phyloP scores from a whole-genome alignment of 1,139 yeast genomes.

The Suhomyces anneliseae region DNA sequence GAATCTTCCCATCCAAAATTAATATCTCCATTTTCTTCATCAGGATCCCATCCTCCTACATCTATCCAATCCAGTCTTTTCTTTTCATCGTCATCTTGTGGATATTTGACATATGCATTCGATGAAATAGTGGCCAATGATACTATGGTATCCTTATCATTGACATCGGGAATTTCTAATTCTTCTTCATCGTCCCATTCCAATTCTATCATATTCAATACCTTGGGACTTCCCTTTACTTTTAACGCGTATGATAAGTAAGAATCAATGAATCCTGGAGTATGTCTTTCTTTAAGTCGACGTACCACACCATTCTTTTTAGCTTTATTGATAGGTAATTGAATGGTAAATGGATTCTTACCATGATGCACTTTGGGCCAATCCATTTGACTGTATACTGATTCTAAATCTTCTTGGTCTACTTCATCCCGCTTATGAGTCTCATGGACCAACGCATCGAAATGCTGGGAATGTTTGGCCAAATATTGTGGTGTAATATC shows the following conservation, averaged over 20 bases:
- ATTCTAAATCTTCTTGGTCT: slow-evolving; percentile 23
- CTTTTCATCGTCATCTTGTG: slow-evolving; percentile 60
- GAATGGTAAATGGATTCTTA: slow-evolving; percentile 46
- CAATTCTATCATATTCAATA: slow-evolving; percentile 42
- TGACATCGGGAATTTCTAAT: slow-evolving; percentile 66
- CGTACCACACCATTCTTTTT: slow-evolving; percentile 28
- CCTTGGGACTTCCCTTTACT: slow-evolving; percentile 43
- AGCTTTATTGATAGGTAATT: slow-evolving; percentile 28
- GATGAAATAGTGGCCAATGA: slow-evolving; percentile 84
- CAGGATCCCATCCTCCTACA: slow-evolving; percentile 60
- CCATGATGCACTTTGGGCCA: slow-evolving; percentile 41
- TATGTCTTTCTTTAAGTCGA: slow-evolving; percentile 55
- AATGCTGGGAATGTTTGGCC: slow-evolving; percentile 15
- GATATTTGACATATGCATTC: slow-evolving; percentile 83
- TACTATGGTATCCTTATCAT: slow-evolving; percentile 71
- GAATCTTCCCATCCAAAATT: slow-evolving; percentile 84
- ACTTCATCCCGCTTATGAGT: slow-evolving; percentile 8
- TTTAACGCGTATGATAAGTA: slow-evolving; percentile 59
- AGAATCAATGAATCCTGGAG: slow-evolving; percentile 65
- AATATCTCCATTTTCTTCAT: slow-evolving; percentile 32
- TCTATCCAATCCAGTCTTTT: slow-evolving; percentile 76
- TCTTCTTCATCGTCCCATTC: slow-evolving; percentile 56
- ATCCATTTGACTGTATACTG: slow-evolving; percentile 29
- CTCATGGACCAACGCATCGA: slow-evolving; percentile 6
- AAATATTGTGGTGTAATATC: slow-evolving; percentile 47